Percentiles rank a stretch among this genome's conserved stretches.
phyloP scores from a whole-genome alignment of 2,329 filamentous ascomycete genomes.

The Mycocentrospora acerina region DNA sequence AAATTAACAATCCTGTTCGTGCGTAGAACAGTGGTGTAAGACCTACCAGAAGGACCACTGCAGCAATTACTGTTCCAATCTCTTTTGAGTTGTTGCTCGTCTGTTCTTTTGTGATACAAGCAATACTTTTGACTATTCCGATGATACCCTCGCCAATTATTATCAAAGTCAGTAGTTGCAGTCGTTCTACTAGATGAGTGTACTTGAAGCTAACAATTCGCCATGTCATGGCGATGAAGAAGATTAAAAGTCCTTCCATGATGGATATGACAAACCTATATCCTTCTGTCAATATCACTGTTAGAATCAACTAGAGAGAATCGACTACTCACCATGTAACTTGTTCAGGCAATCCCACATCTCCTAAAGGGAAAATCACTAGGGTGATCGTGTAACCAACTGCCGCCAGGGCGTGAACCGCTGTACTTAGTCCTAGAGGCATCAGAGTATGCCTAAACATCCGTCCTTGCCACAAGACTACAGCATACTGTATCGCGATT shows the following conservation, averaged over 20 bases:
- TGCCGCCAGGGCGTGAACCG: slow-evolving; percentile 14
- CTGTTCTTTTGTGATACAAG: slow-evolving; percentile 25
- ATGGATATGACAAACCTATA: slow-evolving; percentile 21
- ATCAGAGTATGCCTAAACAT: slow-evolving; percentile 22
- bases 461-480: slow-evolving; percentile 24
- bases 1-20: neutral
- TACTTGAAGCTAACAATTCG: slow-evolving; percentile 58
- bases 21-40: neutral
- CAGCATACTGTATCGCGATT: slow-evolving; percentile 21
- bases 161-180: slow-evolving; percentile 62
- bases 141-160: slow-evolving; percentile 66
- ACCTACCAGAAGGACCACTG: slow-evolving; percentile 18
- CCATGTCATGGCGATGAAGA: slow-evolving; percentile 40
- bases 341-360: slow-evolving; percentile 16
- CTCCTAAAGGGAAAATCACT: slow-evolving; percentile 11
- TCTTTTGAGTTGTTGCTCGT: slow-evolving; percentile 19
- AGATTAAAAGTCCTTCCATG: slow-evolving; percentile 20
- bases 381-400: slow-evolving; percentile 16
- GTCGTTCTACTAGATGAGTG: slow-evolving; percentile 61
- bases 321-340: slow-evolving; percentile 13
- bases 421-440: slow-evolving; percentile 18
- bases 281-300: too few relatives aligned
- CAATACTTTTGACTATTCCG: slow-evolving; percentile 48
- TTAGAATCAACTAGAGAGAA: too few relatives aligned
- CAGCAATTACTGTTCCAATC: slow-evolving; percentile 21